phyloP scores from a whole-genome alignment of 371 early-diverging fungal genomes.

The Mucor racemosus region DNA sequence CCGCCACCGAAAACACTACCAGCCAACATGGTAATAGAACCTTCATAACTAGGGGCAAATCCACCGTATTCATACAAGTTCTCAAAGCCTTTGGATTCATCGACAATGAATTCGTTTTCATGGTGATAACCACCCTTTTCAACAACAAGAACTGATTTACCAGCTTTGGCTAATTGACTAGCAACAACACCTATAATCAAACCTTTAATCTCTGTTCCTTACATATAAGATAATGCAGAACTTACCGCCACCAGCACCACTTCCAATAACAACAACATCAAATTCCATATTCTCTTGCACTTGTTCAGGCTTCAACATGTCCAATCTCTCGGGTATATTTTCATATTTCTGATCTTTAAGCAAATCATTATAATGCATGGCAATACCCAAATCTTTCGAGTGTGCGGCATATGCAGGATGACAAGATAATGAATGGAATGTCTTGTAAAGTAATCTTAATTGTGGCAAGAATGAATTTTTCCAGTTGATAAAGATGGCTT shows the following conservation, averaged over 20 bases:
- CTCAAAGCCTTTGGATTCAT: slow-evolving; percentile 51
- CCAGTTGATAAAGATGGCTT: slow-evolving; percentile 51
- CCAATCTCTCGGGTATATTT: slow-evolving; percentile 14
- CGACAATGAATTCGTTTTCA: slow-evolving; percentile 54
- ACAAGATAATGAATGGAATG: slow-evolving; percentile 33
- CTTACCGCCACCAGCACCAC: slow-evolving; percentile 77
- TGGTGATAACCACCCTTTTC: slow-evolving; percentile 73
- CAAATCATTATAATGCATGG: slow-evolving; percentile 25
- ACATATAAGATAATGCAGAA: not conserved
- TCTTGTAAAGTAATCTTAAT: slow-evolving; percentile 48
- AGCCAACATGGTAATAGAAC: slow-evolving; percentile 56
- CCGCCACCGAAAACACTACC: slow-evolving; percentile 78
- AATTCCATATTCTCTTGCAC: slow-evolving; percentile 39
- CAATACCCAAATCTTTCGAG: not conserved
- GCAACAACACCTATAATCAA: slow-evolving; percentile 61
- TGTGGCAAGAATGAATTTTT: slow-evolving; percentile 51
- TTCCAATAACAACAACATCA: slow-evolving; percentile 78
- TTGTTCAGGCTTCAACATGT: slow-evolving; percentile 19
- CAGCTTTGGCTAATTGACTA: slow-evolving; percentile 70
- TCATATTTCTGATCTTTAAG: slow-evolving; percentile 23
- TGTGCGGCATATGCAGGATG: slow-evolving; percentile 30
- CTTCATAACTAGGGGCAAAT: slow-evolving; percentile 46
- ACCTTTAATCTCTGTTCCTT: not conserved
- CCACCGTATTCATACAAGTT: slow-evolving; percentile 60
- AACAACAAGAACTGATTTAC: slow-evolving; percentile 72